A percentile compares a stretch with the other conserved stretches of the same genome.
Evolutionary conservation across 2,329 filamentous ascomycete genomes (phyloP).

Genomic region (Thermomyces lanuginosus): DNA sequence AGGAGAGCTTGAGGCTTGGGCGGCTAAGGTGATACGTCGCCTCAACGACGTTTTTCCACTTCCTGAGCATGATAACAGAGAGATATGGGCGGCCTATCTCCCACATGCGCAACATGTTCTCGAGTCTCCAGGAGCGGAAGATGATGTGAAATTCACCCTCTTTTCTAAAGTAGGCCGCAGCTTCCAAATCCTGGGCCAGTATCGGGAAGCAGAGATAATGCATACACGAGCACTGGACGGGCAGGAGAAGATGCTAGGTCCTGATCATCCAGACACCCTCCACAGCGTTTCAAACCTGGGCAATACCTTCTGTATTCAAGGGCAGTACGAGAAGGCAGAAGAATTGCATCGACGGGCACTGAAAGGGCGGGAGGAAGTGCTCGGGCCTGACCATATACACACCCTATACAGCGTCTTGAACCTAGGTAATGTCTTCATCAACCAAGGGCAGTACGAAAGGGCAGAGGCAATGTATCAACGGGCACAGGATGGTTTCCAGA

Average conservation of each 20-base stretch:
- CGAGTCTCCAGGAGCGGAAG: no score
- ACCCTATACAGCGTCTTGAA: not conserved
- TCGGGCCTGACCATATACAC: not conserved
- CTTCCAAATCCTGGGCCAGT: not conserved
- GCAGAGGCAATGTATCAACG: not conserved
- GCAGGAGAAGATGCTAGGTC: slow-evolving; percentile 10
- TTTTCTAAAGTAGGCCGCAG: no score
- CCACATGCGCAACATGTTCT: no score
- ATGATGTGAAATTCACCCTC: no score
- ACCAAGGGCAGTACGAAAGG: slow-evolving; percentile 2
- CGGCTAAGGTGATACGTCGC: not conserved
- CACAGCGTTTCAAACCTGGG: slow-evolving; percentile 12
- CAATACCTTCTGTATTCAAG: slow-evolving; percentile 10
- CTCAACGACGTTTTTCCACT: not conserved
- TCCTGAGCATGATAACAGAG: not conserved
- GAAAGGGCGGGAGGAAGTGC: not conserved
- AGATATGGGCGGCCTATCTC: no score
- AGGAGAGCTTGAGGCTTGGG: no score
- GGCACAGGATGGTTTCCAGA: slow-evolving; percentile 2
- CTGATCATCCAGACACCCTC: slow-evolving; percentile 9
- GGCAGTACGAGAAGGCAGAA: slow-evolving; percentile 10
- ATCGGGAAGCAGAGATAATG: not conserved
- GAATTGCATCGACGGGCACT: slow-evolving; percentile 11
- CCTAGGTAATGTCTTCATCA: not conserved
- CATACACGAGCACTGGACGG: not conserved